Evolutionary conservation across 805 yeast species (phyloP).

Genomic region (Yarrowia divulgata): DNA sequence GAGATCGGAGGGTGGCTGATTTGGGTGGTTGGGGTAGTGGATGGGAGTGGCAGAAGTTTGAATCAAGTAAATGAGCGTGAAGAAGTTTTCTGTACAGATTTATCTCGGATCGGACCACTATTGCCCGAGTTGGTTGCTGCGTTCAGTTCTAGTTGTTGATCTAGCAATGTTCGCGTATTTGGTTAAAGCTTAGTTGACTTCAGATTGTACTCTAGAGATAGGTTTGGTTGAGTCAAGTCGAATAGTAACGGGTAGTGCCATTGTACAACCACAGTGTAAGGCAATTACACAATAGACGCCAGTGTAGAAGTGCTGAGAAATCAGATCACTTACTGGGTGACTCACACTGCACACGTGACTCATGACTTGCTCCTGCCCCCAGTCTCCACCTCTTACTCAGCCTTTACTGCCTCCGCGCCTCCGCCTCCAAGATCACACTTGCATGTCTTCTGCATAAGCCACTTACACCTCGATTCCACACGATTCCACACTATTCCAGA

Average conservation of each 20-base stretch:
- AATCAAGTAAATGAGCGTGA: neutral
- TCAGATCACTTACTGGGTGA: neutral
- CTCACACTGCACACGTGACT: neutral
- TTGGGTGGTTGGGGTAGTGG: neutral
- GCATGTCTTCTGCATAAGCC: conserved; percentile 13
- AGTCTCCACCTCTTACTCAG: conserved; percentile 5
- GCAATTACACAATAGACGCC: too few species aligned
- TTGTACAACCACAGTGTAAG: too few species aligned
- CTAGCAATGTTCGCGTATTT: neutral
- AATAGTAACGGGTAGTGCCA: neutral
- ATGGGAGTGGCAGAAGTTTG: neutral
- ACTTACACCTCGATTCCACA: conserved; percentile 12
- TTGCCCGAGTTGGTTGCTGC: neutral
- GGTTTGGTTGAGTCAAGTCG: neutral
- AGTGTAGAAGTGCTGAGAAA: neutral
- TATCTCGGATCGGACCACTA: too few species aligned
- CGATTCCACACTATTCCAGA: conserved; percentile 28
- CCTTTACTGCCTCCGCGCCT: conserved; percentile 1
- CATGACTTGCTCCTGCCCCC: neutral
- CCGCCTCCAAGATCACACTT: conserved; percentile 19
- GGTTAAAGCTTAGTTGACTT: neutral
- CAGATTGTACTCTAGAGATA: neutral
- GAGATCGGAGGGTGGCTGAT: neutral
- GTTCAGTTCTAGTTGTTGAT: neutral
- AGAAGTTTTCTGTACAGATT: too few species aligned